Base-by-base conservation (phyloP, 1,139 yeast genomes). In the Geotrichum aggregatum region DNA sequence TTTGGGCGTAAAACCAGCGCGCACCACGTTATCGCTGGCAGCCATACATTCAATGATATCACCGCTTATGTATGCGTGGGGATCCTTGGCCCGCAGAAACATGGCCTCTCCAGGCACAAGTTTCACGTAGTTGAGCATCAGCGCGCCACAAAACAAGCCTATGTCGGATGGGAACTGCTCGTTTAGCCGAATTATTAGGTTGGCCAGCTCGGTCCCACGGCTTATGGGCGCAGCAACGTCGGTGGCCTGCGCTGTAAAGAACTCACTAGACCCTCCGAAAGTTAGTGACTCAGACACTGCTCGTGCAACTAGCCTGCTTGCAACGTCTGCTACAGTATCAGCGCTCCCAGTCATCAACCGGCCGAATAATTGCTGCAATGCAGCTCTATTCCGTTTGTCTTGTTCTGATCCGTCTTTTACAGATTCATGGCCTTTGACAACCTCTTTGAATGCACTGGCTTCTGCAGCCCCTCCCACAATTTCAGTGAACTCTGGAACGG, bases 31-130 rank as follows among this genome's bases (percentile, higher is more conserved):
- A 69, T 92, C 99, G 38, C 95, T 84, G 11, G 98, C 97, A 48
- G 98, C 98, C 99, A 92, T 92, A 75, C 98, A 94, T 73, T 92
- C 99, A 64, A 92, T 91, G 61, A 92, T 92, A 69, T 92, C 98
- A 60, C 98, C 98, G 52, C 84, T 79, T 59, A 92, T 92, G 72
- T 94, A 92, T 34, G 98, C 98, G 69, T 92, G 98, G 24, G 98
- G 98, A 69, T 89, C 98, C 73, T 89, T 88, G 48, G 98, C 98
- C 68, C 87, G 88, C 68, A 92, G 76, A 67, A 91, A 92, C 84
- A 94, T 88, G 57, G 97, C 98, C 73, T 92, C 96, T 57, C 99
- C 99, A n/a, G 91, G 79, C 39, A 79, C 72, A 63, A 92, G 77
- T 56, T 72, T 73, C 61, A 92, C 91, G 68, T 91, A 96, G 75